Evolutionary conservation across 2,329 filamentous ascomycete genomes (phyloP).

Genomic region (Fusarium sarcochroum): DNA sequence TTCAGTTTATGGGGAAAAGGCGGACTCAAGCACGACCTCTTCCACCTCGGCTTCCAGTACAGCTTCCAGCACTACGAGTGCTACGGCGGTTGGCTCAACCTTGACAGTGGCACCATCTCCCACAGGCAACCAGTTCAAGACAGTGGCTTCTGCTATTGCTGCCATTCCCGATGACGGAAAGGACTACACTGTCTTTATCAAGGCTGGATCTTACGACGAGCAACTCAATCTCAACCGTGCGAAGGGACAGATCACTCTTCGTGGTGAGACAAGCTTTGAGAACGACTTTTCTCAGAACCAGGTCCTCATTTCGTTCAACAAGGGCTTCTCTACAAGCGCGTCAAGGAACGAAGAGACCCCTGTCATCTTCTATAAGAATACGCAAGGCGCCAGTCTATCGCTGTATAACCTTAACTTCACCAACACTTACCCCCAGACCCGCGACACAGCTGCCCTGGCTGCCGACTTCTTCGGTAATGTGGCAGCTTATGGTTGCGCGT

Average conservation of each 20-base stretch:
- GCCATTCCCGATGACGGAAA: slow-evolving; percentile 53
- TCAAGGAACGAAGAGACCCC: slow-evolving; percentile 60
- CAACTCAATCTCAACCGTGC: slow-evolving; percentile 36
- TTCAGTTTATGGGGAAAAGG: slow-evolving; percentile 44
- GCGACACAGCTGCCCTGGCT: slow-evolving; percentile 59
- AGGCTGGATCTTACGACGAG: slow-evolving; percentile 45
- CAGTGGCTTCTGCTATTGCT: slow-evolving; percentile 59
- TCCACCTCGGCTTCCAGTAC: slow-evolving; percentile 24
- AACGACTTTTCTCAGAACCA: slow-evolving; percentile 44
- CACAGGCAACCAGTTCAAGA: slow-evolving; percentile 56
- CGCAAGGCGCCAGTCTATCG: slow-evolving; percentile 61
- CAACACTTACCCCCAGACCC: slow-evolving; percentile 61
- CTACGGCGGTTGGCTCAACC: slow-evolving; percentile 12
- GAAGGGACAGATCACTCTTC: slow-evolving; percentile 34
- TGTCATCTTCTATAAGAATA: slow-evolving; percentile 61
- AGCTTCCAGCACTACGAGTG: slow-evolving; percentile 18
- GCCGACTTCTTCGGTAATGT: slow-evolving; percentile 53
- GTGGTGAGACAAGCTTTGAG: slow-evolving; percentile 40
- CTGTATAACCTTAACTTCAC: slow-evolving; percentile 72
- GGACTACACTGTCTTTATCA: slow-evolving; percentile 44
- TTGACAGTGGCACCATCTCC: slow-evolving; percentile 53
- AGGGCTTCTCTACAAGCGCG: slow-evolving; percentile 53
- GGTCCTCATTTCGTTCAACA: slow-evolving; percentile 39
- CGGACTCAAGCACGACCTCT: slow-evolving; percentile 5
- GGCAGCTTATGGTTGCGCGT: slow-evolving; percentile 58